Base-by-base conservation (phyloP, 805 yeast genomes). In the Wickerhamiella lipophila region DNA sequence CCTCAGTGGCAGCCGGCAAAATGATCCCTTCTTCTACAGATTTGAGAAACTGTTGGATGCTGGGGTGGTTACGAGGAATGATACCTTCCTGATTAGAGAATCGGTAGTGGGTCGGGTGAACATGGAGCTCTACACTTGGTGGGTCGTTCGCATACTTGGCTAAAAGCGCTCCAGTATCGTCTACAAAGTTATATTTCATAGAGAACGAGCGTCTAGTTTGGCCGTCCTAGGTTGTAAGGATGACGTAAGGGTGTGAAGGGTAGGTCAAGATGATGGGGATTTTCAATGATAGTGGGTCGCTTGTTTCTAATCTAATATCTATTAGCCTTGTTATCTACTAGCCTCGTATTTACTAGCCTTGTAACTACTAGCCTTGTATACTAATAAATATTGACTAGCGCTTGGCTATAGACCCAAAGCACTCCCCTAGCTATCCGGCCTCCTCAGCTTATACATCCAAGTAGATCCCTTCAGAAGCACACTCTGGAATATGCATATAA, bases 71-170 rank as follows among this genome's bases (percentile, higher is more conserved):
- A 59, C 82, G 82, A 6, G 95, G 87, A 36, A 92, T 82, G 44
- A 83, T 75, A 6, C 94, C 86, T 57, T 88, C 96, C 46, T 83
- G 89, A 55, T 83, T 84, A 53, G 94, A 94, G 68, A 89, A 88
- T 52, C 94, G 75, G 63, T 79, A 89, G 65, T 88, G 95, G 50
- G 85, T 86, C 57, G 86, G 92, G 64, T 84, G 88, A 21, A 89
- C 86, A 59, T 89, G 96, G 58, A 89, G 80, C 55, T 79, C 94
- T 51, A 89, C 66, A 35, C 94, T 83, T 6, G 96, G 82, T 8
- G 89, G 83, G 52, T 75, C 75, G 50, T 77, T 76, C 55, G 81
- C 79, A 62, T 80, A 88, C 62, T 87, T 88, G 52, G 77, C 76
- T 56, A 92, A 64, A 7, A 92, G 72, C 45, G 80, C 84, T 50